phyloP scores from a whole-genome alignment of 768 basidiomycete genomes.

The Collybiopsis confluens region DNA sequence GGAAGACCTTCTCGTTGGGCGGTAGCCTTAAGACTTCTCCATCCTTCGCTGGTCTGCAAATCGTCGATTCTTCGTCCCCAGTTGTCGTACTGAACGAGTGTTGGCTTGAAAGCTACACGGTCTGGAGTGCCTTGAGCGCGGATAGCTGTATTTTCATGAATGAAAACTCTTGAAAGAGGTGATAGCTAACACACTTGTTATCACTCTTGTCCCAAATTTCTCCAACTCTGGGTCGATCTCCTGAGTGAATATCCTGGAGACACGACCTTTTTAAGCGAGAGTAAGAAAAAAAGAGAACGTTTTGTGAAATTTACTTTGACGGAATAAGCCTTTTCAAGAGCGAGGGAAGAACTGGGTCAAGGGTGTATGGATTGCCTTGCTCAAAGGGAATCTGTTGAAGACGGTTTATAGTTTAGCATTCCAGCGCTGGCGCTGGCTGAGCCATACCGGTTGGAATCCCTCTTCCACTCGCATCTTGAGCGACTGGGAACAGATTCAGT shows the following conservation, averaged over 20 bases:
- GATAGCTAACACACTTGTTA: slow-evolving; percentile 36
- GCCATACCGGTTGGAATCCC: slow-evolving; percentile 56
- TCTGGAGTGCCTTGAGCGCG: slow-evolving; percentile 40
- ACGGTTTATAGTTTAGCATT: not conserved
- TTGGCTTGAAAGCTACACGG: slow-evolving; percentile 43
- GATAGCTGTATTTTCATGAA: slow-evolving; percentile 35
- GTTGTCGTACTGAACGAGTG: slow-evolving; percentile 68
- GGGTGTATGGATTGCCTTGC: slow-evolving; percentile 56
- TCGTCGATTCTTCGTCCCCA: slow-evolving; percentile 66
- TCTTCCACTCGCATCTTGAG: slow-evolving; percentile 55
- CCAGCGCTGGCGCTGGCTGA: no score
- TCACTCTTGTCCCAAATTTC: slow-evolving; percentile 51
- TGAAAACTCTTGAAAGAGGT: not conserved
- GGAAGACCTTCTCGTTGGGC: slow-evolving; percentile 63
- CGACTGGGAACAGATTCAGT: not conserved
- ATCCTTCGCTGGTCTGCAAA: slow-evolving; percentile 69
- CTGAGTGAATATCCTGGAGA: slow-evolving; percentile 37
- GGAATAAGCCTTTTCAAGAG: slow-evolving; percentile 59
- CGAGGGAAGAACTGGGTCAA: slow-evolving; percentile 58
- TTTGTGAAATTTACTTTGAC: slow-evolving; percentile 24
- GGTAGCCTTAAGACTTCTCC: slow-evolving; percentile 62
- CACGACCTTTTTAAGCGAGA: not conserved
- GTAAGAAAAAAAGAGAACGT: not conserved
- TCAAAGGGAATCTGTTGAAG: slow-evolving; percentile 41
- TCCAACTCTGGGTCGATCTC: slow-evolving; percentile 55